Percentiles rank a stretch among this genome's conserved stretches.
Evolutionary conservation across 148 eudicot genomes (phyloP).

Genomic region (Drosera capensis): DNA sequence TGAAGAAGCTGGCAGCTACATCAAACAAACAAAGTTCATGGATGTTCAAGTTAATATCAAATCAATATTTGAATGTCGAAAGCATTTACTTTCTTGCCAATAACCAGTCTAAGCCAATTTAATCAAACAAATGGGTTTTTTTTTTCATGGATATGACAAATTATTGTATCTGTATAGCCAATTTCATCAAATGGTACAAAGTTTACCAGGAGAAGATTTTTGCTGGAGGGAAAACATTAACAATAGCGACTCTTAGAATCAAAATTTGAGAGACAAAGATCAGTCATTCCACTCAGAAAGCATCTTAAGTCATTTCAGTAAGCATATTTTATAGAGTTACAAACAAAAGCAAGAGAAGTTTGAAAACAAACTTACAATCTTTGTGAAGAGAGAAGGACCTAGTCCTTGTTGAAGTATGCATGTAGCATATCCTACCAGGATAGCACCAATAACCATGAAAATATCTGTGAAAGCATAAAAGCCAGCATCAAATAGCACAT

Average conservation of each 20-base stretch:
- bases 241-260: no score
- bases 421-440: constrained; percentile 51
- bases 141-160: no score
- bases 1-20: constrained; percentile 24
- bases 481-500: constrained; percentile 7
- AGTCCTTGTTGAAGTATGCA: constrained; percentile 80
- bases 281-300: neutral
- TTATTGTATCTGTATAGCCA: no score
- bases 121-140: no score
- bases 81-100: neutral
- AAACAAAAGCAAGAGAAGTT: neutral
- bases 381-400: constrained; percentile 36
- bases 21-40: neutral
- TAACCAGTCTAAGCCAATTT: no score
- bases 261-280: neutral
- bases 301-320: neutral
- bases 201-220: no score
- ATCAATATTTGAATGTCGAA: neutral
- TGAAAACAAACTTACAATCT: constrained; percentile 21
- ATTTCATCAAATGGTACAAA: no score
- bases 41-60: neutral
- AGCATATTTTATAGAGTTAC: no score
- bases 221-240: no score
- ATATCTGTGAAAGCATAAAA: no score
- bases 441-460: constrained; percentile 60